Percentiles rank a stretch among this genome's conserved stretches.
Conservation (phyloP, 129 eudicot genomes). For the Calendula officinalis region DNA sequence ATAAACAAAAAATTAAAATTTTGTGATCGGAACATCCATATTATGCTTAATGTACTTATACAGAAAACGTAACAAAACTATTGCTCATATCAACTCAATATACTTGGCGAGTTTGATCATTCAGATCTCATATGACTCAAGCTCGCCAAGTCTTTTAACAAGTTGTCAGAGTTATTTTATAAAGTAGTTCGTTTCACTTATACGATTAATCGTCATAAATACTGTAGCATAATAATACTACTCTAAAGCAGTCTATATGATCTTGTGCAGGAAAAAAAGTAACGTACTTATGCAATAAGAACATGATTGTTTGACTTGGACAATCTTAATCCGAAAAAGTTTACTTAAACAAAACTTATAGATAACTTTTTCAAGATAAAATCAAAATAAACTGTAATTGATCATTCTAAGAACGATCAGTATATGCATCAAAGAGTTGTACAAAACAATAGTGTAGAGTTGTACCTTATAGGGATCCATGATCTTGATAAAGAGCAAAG, state of each 20-base stretch:
- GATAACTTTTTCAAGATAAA: neutral
- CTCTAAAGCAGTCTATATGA: neutral
- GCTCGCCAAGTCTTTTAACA: neutral
- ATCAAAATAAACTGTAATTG: neutral
- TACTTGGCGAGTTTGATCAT: neutral
- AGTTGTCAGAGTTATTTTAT: neutral
- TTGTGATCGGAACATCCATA: no score
- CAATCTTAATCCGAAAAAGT: neutral
- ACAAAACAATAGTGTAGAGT: slow-evolving; percentile 1
- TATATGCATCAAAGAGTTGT: slow-evolving; percentile 12
- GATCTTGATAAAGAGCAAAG: slow-evolving; percentile 19
- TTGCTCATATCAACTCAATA: neutral
- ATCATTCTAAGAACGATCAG: neutral
- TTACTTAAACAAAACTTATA: neutral
- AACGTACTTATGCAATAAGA: neutral
- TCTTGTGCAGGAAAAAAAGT: neutral
- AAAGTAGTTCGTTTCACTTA: no score
- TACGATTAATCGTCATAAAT: no score
- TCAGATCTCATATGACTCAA: no score
- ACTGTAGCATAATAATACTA: no score
- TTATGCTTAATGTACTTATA: no score
- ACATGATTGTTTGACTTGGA: neutral
- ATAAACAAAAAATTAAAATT: no score
- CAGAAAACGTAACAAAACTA: neutral
- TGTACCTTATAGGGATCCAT: slow-evolving; percentile 45